phyloP scores from a whole-genome alignment of 2,329 filamentous ascomycete genomes.

The Aspergillus floridensis region DNA sequence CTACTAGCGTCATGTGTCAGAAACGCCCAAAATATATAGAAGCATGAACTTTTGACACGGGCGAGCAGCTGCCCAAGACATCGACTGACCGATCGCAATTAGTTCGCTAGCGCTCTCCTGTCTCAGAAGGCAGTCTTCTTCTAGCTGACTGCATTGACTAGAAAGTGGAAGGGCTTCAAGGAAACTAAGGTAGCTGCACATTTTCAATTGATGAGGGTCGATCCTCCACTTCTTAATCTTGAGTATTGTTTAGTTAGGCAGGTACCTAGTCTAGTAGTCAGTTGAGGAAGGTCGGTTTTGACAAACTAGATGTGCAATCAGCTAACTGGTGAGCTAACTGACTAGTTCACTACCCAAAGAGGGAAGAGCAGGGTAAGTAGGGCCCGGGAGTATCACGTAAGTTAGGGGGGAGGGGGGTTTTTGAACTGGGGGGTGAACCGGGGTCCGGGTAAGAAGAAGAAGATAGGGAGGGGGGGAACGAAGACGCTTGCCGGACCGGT shows the following conservation, averaged over 20 bases:
- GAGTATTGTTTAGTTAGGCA: background rate
- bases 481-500: background rate
- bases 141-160: conserved; percentile 1
- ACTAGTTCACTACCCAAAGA: background rate
- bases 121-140: no score
- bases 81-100: no score
- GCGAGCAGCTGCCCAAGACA: no score
- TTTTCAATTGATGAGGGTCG: conserved; percentile 1
- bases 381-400: background rate
- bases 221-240: conserved; percentile 5
- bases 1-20: no score
- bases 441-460: background rate
- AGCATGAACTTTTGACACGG: no score
- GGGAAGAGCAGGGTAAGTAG: background rate
- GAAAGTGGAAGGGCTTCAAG: conserved; percentile 3
- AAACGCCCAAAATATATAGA: no score
- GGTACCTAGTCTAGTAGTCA: background rate
- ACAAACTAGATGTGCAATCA: background rate
- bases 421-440: background rate
- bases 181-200: conserved; percentile 2
- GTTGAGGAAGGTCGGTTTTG: background rate
- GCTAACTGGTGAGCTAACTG: background rate
- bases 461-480: background rate
- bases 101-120: no score
- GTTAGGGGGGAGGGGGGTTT: background rate